Base-by-base conservation (phyloP, 805 yeast genomes). In the Lachancea quebecensis region DNA sequence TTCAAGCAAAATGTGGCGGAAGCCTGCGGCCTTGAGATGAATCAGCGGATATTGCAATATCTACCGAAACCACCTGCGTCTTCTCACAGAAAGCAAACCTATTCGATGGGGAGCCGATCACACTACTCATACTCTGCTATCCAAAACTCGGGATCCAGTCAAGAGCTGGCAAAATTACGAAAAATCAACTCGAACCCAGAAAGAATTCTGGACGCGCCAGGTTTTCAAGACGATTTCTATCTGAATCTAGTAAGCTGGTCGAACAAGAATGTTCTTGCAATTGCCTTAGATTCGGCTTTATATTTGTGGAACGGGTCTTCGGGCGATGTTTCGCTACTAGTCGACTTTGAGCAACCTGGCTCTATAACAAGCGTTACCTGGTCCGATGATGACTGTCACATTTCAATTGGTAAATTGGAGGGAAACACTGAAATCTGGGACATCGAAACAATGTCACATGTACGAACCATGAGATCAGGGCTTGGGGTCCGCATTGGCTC, bases 341-440 rank as follows among this genome's bases (percentile, higher is more conserved):
- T 81, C 41, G 90, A 83, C 52, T 73, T 76, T 47, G 77, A 75
- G 42, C 66, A 72, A 8, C 43, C 54, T 6, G 48, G 45, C 18
- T 50, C 53, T 10, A 50, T 57, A 8, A 50, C 59, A 8, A 82
- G 95, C 14, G 73, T 93, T 4, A 75, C 80, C 52, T 93, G 98
- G 98, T 84, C 96, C 4, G 85, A 83, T 31, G 97, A 90, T 62
- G 93, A 95, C 2, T 78, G 82, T 14, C 88, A 88, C 58, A 70
- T 93, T 15, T 81, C 95, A 0, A 77, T 93, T 14, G 97, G 96
- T 8, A 75, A 78, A 52, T 83, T 81, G 40, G 85, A 86, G 55
- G 98, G 99, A 1, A 69, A 78, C 11, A 72, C 89, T 16, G 96
- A 91, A 66, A 83, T 93, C 46, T 93, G 97, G 96, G 98, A 93